Conservation (phyloP, 345 rosid genomes). For the Aquilaria sinensis region DNA sequence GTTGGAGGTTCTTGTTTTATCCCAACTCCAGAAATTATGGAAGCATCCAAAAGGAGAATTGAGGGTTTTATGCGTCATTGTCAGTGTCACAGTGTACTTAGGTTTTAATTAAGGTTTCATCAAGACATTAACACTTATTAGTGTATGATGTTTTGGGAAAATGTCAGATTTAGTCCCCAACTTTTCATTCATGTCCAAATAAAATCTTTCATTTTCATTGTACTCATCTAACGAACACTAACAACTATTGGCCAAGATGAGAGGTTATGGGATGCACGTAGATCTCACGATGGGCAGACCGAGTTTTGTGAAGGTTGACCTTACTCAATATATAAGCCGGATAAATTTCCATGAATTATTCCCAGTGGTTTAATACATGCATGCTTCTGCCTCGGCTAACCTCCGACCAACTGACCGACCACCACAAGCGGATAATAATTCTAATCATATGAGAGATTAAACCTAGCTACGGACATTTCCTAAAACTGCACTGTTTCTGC, state of each 20-base stretch:
- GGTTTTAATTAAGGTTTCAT: too few relatives aligned
- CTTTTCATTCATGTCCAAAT: too few relatives aligned
- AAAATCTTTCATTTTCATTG: too few relatives aligned
- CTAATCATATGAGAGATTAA: constrained; percentile 10
- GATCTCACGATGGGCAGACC: constrained; percentile 1
- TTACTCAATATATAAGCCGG: not conserved
- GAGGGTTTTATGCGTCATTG: not conserved
- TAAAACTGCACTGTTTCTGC: not conserved
- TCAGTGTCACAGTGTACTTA: not conserved
- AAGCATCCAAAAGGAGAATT: constrained; percentile 11
- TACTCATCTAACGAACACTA: too few relatives aligned
- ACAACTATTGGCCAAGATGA: not conserved
- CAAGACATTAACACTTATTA: too few relatives aligned
- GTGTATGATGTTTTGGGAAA: too few relatives aligned
- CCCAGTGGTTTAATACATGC: not conserved
- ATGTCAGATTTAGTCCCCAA: too few relatives aligned
- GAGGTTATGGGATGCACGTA: constrained; percentile 44
- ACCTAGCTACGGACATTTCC: not conserved
- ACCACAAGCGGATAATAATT: not conserved
- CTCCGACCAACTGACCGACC: constrained; percentile 23
- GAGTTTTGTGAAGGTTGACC: not conserved
- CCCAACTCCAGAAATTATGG: constrained; percentile 2
- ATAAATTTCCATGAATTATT: constrained; percentile 5
- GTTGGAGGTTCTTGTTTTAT: constrained; percentile 31
- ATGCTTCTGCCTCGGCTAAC: constrained; percentile 15